Evolutionary conservation across 306 rosid species (phyloP).

Genomic region (Ormosia emarginata): DNA sequence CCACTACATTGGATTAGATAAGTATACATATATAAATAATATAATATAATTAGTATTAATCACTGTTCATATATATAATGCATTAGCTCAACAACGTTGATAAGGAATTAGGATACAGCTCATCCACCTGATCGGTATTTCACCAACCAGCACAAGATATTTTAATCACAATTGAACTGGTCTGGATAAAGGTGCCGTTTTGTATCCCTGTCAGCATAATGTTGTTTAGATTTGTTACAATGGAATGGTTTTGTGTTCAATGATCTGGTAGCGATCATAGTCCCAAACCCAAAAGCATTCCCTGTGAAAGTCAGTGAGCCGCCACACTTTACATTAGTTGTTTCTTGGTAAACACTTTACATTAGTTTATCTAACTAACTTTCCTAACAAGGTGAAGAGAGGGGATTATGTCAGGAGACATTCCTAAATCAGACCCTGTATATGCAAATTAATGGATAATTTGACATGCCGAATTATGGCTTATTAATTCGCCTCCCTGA

Average conservation of each 20-base stretch:
- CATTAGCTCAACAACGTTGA: conserved; percentile 31
- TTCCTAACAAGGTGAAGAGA: neutral
- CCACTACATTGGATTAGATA: neutral
- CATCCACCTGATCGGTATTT: conserved; percentile 35
- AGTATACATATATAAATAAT: neutral
- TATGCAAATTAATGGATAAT: neutral
- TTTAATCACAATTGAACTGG: neutral
- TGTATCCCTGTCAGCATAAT: neutral
- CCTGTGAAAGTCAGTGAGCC: neutral
- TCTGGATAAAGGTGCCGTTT: neutral
- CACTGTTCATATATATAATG: neutral
- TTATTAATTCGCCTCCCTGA: no score
- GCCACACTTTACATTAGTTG: neutral
- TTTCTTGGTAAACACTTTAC: neutral
- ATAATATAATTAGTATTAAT: neutral
- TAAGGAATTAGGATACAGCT: conserved; percentile 30
- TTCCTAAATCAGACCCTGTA: no score
- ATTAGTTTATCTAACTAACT: neutral
- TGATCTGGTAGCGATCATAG: neutral
- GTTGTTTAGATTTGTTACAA: neutral
- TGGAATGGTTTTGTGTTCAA: neutral
- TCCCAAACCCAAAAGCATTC: conserved; percentile 1
- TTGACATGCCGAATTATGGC: neutral
- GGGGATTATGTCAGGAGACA: neutral
- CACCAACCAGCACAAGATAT: conserved; percentile 33